Base-by-base conservation (phyloP, 352 stramenopile species). In the Phytophthora pseudosyringae region DNA sequence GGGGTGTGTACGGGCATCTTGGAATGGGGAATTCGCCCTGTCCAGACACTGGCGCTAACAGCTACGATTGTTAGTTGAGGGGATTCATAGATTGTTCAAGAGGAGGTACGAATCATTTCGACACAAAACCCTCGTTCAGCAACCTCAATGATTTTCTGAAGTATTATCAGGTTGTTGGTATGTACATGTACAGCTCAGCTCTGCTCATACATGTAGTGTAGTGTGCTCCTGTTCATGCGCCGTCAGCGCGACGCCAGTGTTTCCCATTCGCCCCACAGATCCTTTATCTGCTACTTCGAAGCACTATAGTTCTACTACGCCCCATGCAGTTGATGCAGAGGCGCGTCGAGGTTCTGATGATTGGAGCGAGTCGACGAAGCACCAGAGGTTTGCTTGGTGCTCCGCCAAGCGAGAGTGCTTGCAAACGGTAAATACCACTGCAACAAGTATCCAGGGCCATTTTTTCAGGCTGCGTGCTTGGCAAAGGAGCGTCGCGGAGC, bases 31-130 rank as follows among this genome's bases (percentile, higher is more conserved):
- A 57, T 66, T 66, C 48, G 32, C 16, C 60, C 28, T 44, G 52
- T 58, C 60, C 60, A 68, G 60, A 64, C 60, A 68, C 52, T 68
- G 60, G 45, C 44, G 29, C 28, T 64, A 64, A 40, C n/a, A 26
- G 3, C 6, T 18, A 2, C 0, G n/a, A 21, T 59, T 59, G 52
- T 29, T 7, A 15, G 35, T 50, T 59, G 5, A 62, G 41, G 21
- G 8, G 13, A 15, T 1, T 1, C 25, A 43, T 63, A 63, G 15
- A 55, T 47, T 48, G n/a, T 31, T 41, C 7, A 25, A 46, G 32
- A 18, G 10, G 12, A 18, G 15, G 4, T 8, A 43, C 13, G 28
- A 13, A 29, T 62, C 41, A 54, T 54, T 50, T 52, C 16, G 28
- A 9, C 36, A 52, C 40, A 46, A 6, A 7, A 38, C 40, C 11